Percentiles rank a stretch among this genome's conserved stretches.
Conservation (phyloP, 1,284 basidiomycete species). For the Irpex sp. region DNA sequence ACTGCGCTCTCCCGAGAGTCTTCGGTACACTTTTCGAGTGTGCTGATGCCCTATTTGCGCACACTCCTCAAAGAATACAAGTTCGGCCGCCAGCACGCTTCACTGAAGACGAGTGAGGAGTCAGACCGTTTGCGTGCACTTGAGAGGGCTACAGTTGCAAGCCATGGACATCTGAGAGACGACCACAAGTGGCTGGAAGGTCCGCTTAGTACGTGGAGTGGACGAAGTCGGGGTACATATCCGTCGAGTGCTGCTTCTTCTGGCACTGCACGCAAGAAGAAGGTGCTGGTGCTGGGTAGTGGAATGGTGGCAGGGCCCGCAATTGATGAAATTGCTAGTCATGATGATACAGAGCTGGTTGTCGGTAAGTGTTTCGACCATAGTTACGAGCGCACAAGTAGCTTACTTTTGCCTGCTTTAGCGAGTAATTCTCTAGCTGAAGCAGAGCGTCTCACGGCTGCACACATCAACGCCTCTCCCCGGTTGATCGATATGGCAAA, state of each 20-base stretch:
- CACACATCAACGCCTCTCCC: slow-evolving; percentile 57
- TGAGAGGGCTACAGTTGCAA: slow-evolving; percentile 69
- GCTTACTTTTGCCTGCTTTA: neutral
- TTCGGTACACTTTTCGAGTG: slow-evolving; percentile 69
- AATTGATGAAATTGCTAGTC: slow-evolving; percentile 65
- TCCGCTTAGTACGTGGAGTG: slow-evolving; percentile 40
- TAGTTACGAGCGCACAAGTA: neutral
- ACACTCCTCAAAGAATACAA: slow-evolving; percentile 44
- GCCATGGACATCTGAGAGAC: slow-evolving; percentile 49
- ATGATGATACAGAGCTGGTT: slow-evolving; percentile 59
- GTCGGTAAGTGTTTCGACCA: slow-evolving; percentile 56
- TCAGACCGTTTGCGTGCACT: slow-evolving; percentile 42
- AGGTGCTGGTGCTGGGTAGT: slow-evolving; percentile 79
- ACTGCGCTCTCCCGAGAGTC: slow-evolving; percentile 80
- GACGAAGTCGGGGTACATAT: slow-evolving; percentile 3
- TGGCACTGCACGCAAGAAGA: slow-evolving; percentile 9
- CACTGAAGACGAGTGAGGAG: slow-evolving; percentile 18
- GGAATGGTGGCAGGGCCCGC: slow-evolving; percentile 91
- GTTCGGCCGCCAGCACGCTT: slow-evolving; percentile 14
- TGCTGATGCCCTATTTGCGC: slow-evolving; percentile 67
- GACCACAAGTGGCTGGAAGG: slow-evolving; percentile 60
- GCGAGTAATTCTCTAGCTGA: slow-evolving; percentile 55
- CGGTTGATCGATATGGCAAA: slow-evolving; percentile 65
- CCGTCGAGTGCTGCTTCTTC: neutral
- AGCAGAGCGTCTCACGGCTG: slow-evolving; percentile 49